Evolutionary conservation across 495 filamentous ascomycete species (phyloP).

Genomic region (Penicillium antarcticum): DNA sequence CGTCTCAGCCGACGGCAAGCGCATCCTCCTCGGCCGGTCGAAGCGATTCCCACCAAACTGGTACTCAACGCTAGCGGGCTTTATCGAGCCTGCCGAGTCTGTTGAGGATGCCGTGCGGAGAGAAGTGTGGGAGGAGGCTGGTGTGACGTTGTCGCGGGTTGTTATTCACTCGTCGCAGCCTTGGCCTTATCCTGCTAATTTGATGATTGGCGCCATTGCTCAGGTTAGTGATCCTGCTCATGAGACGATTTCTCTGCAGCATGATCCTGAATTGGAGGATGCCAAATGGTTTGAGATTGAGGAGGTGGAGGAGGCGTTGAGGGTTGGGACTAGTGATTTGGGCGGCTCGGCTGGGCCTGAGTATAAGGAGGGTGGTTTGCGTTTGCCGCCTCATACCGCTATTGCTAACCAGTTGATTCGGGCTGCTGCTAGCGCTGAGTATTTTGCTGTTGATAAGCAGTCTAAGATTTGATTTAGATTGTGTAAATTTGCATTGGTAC

Average conservation of each 20-base stretch:
- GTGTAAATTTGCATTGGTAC: neutral
- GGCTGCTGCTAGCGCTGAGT: constrained; percentile 49
- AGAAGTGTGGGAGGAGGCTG: constrained; percentile 95
- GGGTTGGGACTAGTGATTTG: constrained; percentile 59
- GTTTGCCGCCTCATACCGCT: constrained; percentile 70
- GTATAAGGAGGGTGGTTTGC: constrained; percentile 69
- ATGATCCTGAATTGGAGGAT: constrained; percentile 89
- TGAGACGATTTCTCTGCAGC: constrained; percentile 75
- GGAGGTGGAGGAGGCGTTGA: constrained; percentile 58
- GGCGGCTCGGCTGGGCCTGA: constrained; percentile 59
- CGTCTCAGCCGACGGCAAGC: constrained; percentile 67
- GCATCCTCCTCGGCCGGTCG: constrained; percentile 79
- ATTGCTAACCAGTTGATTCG: constrained; percentile 73
- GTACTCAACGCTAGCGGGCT: constrained; percentile 90
- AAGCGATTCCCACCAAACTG: constrained; percentile 79
- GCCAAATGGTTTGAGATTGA: constrained; percentile 77
- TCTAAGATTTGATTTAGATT: constrained; percentile 36
- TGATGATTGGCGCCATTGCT: constrained; percentile 93
- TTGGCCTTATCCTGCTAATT: constrained; percentile 81
- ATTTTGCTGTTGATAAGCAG: constrained; percentile 34
- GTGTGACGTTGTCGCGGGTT: constrained; percentile 79
- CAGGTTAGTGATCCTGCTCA: constrained; percentile 73
- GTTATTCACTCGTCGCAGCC: constrained; percentile 92
- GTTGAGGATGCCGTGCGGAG: constrained; percentile 93
- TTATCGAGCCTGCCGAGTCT: constrained; percentile 90